Evolutionary conservation across 2,329 filamentous ascomycete species (phyloP), one percentile per base, ranked within the genome.

Genomic region (Penicillium sp.): DNA sequence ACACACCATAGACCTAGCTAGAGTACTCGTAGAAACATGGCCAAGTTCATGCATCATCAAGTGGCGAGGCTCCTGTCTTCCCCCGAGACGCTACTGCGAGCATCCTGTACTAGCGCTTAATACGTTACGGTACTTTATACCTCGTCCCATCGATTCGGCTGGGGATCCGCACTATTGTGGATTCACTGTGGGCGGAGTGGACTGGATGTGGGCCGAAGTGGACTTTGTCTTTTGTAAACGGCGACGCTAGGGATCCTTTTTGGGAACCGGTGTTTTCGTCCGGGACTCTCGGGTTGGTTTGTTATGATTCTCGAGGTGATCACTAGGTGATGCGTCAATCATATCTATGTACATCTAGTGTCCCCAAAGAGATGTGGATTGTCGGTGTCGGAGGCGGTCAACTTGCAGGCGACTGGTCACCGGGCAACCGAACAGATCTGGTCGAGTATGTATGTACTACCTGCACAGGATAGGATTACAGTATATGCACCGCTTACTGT

Each of bases 371-470:
- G 3, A 25, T 39, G 13, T 7, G n/a, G n/a, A 15, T 40, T 40
- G 27, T 23, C 46, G 35, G 31, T 20, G 33, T 38, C 42, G 38
- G 41, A 45, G 53, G 58, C 57, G 58, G 58, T 59, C 46, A 50
- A 20, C 38, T 20, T 27, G 25, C 41, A 46, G 40, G 28, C 40
- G 53, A 57, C 50, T 55, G 50, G 51, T 57, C 55, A 53, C 58
- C 58, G 47, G 55, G 57, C 58, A 59, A 60, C 53, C 48, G 46
- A 53, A 60, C 46, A 55, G 56, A 60, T 61, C 56, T 49, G 3
- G 55, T 57, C 28, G 44, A 28, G 28, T 32, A 25, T 25, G 24
- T 24, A 9, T 6, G 18, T 8, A 35, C 15, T 27, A 18, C 32
- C 33, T 37, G 33, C 13, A 32, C n/a, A 24, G 32, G 38, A 40